These are phyloP conservation scores for Penicillium paradoxum DNA, from an alignment of 495 filamentous ascomycete species.

Conservation along the genomic window DNA sequence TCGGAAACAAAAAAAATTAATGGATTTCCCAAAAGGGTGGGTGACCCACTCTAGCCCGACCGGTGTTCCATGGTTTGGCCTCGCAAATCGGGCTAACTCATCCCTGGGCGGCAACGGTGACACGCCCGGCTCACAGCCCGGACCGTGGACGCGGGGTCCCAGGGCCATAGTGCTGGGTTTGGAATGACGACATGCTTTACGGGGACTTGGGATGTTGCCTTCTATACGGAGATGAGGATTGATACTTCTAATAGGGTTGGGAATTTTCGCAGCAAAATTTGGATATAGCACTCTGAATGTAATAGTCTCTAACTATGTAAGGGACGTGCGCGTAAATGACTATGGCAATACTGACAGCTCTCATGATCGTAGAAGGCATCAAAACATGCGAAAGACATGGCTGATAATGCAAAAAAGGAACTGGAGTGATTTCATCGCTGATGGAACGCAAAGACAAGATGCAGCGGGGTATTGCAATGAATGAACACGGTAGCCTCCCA, in stretches of 20 bases:
- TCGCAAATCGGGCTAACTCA: conserved; percentile 17
- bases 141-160: conserved; percentile 18
- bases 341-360: not conserved
- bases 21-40: not conserved
- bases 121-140: conserved; percentile 4
- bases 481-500: conserved; percentile 24
- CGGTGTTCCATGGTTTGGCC: conserved; percentile 7
- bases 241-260: not conserved
- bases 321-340: not conserved
- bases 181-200: conserved; percentile 20
- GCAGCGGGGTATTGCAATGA: conserved; percentile 26
- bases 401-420: conserved; percentile 5
- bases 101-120: conserved; percentile 10
- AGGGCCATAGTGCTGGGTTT: conserved; percentile 16
- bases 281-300: not conserved
- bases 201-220: not conserved
- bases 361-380: not conserved
- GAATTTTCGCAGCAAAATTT: not conserved
- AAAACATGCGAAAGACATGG: conserved; percentile 1
- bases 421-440: not conserved
- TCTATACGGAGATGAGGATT: not conserved
- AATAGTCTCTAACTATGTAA: not conserved
- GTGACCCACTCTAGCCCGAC: not conserved
- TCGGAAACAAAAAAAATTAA: not conserved
- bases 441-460: conserved; percentile 4